Percentiles rank a stretch among this genome's conserved stretches.
Conservation (phyloP, 306 rosid genomes). For the Cicer yamashitae region DNA sequence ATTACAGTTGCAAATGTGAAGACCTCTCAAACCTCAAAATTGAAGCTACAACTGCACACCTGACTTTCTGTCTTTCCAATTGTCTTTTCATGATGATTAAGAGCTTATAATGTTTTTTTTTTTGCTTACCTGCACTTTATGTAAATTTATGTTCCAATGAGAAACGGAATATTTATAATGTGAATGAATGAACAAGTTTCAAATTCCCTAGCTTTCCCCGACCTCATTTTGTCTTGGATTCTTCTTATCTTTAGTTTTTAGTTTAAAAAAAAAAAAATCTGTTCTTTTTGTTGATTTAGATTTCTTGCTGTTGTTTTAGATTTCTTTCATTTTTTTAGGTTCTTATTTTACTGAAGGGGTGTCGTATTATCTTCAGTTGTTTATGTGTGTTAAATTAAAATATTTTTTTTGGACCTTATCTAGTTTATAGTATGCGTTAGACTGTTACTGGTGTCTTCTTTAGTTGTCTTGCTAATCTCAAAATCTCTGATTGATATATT, state of each 20-base stretch:
- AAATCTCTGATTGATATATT: not conserved
- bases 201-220: too few species aligned
- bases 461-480: not conserved
- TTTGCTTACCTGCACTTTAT: too few species aligned
- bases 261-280: too few species aligned
- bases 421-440: not conserved
- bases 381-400: not conserved
- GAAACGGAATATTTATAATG: too few species aligned
- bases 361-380: not conserved
- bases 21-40: not conserved
- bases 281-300: too few species aligned
- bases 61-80: too few species aligned
- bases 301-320: not conserved
- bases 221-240: too few species aligned
- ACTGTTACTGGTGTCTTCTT: not conserved
- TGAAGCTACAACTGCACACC: not conserved
- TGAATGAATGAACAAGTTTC: too few species aligned
- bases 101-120: too few species aligned
- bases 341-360: not conserved
- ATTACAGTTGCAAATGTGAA: not conserved
- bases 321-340: not conserved
- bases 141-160: too few species aligned
- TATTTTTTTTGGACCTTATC: not conserved
- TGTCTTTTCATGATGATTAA: too few species aligned
- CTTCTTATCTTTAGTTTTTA: too few species aligned